Evolutionary conservation across 2,329 filamentous ascomycete species (phyloP).

Genomic region (Clarireedia paspali): DNA sequence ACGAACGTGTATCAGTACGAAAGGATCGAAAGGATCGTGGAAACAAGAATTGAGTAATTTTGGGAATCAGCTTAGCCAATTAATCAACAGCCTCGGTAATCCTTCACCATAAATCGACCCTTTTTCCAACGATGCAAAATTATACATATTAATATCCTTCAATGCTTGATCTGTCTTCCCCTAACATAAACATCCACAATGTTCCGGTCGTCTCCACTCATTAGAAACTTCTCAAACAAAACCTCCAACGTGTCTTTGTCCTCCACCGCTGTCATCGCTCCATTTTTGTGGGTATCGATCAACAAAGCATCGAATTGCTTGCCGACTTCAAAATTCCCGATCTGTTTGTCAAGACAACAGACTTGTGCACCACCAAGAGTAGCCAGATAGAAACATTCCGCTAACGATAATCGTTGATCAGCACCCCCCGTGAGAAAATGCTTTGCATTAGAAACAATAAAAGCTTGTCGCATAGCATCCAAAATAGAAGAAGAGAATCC

Average conservation of each 20-base stretch:
- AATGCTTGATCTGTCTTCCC: constrained; percentile 37
- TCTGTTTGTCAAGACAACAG: constrained; percentile 49
- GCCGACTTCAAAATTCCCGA: constrained; percentile 76
- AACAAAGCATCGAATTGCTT: constrained; percentile 88
- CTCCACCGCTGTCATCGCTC: constrained; percentile 11
- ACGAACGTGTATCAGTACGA: too few relatives aligned
- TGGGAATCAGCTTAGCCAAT: too few relatives aligned
- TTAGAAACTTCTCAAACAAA: constrained; percentile 78
- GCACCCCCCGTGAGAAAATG: constrained; percentile 35
- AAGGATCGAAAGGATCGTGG: too few relatives aligned
- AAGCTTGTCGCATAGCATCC: constrained; percentile 48
- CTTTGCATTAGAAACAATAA: constrained; percentile 42
- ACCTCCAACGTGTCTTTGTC: constrained; percentile 8
- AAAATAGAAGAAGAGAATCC: constrained; percentile 55
- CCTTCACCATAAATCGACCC: background rate
- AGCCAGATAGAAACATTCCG: constrained; percentile 38
- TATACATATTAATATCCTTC: background rate
- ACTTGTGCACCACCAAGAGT: constrained; percentile 43
- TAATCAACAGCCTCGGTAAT: too few relatives aligned
- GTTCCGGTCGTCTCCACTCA: constrained; percentile 83
- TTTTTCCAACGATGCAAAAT: background rate
- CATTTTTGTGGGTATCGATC: constrained; percentile 63
- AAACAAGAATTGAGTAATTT: too few relatives aligned
- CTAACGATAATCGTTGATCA: constrained; percentile 12
- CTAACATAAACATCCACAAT: constrained; percentile 80